Evolutionary conservation across 2,329 filamentous ascomycete species (phyloP).

Genomic region (Pseudogymnoascus sp.): DNA sequence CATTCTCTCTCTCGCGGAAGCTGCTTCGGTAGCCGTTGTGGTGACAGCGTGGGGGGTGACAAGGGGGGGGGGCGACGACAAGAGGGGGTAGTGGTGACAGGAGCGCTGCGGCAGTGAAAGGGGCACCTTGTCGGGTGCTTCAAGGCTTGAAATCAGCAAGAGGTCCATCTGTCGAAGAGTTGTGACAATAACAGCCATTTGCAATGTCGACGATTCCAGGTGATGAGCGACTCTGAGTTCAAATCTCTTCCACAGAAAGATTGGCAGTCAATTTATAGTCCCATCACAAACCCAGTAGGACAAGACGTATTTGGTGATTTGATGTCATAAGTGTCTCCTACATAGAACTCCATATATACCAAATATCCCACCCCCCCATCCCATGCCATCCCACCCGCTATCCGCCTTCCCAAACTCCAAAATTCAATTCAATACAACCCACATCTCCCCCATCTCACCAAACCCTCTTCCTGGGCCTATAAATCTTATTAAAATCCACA

Average conservation of each 20-base stretch:
- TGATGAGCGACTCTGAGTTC: too few species aligned
- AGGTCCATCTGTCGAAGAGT: background rate
- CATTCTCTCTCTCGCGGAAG: too few species aligned
- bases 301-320: background rate
- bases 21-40: too few species aligned
- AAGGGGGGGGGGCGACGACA: too few species aligned
- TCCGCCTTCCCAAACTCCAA: background rate
- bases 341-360: background rate
- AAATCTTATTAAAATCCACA: conserved; percentile 1
- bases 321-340: background rate
- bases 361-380: background rate
- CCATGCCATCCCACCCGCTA: background rate
- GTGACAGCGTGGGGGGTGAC: too few species aligned
- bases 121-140: background rate
- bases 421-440: background rate
- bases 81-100: background rate
- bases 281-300: background rate
- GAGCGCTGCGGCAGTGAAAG: background rate
- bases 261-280: background rate
- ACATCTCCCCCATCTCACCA: background rate
- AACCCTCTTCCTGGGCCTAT: conserved; percentile 7
- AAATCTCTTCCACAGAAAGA: background rate
- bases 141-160: background rate
- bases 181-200: background rate
- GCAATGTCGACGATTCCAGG: background rate